Percentiles rank a stretch among this genome's conserved stretches.
phyloP scores from a whole-genome alignment of 768 basidiomycete species.

The Zangia roseola region DNA sequence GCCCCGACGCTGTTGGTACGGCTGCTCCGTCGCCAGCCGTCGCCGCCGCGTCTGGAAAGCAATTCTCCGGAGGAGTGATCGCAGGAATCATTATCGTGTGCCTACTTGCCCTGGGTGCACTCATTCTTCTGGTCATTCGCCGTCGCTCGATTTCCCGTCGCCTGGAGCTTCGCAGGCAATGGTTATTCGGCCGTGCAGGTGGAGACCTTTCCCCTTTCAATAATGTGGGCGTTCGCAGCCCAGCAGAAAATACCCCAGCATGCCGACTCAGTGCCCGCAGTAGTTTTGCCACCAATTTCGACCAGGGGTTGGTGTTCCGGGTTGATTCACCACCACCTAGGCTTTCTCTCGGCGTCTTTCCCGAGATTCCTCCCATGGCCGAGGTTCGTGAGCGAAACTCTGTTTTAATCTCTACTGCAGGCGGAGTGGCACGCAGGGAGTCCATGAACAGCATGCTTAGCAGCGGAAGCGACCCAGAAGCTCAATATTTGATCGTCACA shows the following conservation, averaged over 20 bases:
- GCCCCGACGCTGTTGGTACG: constrained; percentile 11
- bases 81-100: constrained; percentile 42
- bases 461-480: constrained; percentile 33
- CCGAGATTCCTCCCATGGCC: constrained; percentile 52
- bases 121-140: constrained; percentile 45
- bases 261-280: constrained; percentile 44
- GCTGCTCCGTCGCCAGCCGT: constrained; percentile 14
- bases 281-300: constrained; percentile 65
- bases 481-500: constrained; percentile 42
- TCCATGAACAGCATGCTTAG: constrained; percentile 43
- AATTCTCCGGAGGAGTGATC: constrained; percentile 45
- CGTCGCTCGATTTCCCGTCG: constrained; percentile 45
- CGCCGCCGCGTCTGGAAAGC: constrained; percentile 17
- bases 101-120: constrained; percentile 29
- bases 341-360: constrained; percentile 20
- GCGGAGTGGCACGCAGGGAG: constrained; percentile 27
- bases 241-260: constrained; percentile 8
- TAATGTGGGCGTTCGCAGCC: constrained; percentile 10
- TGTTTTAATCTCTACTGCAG: constrained; percentile 23
- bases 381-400: constrained; percentile 45
- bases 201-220: constrained; percentile 7
- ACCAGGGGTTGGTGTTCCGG: constrained; percentile 36
- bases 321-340: constrained; percentile 20
- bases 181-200: constrained; percentile 41
- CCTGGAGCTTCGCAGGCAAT: constrained; percentile 39